Conservation (phyloP, 139 green algal species). For the Chlorella vulgaris region DNA sequence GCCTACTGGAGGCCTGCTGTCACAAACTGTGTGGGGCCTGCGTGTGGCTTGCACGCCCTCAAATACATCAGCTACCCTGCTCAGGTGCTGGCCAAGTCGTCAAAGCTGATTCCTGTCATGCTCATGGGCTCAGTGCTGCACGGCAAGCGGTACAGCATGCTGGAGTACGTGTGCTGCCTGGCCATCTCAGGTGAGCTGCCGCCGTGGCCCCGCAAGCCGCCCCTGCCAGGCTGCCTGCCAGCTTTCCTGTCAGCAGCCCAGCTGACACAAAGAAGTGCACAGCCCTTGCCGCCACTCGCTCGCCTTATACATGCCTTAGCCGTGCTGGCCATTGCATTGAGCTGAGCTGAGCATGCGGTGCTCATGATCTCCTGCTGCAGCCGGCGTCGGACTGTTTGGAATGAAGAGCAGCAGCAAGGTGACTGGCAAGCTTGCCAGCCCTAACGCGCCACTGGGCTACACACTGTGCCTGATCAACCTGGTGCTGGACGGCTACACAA, state of each 20-base stretch:
- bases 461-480: slow-evolving; percentile 92
- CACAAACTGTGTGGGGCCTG: slow-evolving; percentile 89
- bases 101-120: slow-evolving; percentile 98
- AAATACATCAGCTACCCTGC: slow-evolving; percentile 96
- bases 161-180: slow-evolving; percentile 90
- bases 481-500: slow-evolving; percentile 95
- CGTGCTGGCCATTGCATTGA: no score
- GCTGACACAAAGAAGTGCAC: no score
- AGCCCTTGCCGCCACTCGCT: no score
- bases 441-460: slow-evolving; percentile 92
- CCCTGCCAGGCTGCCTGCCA: not conserved
- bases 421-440: slow-evolving; percentile 70
- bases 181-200: slow-evolving; percentile 69
- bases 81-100: slow-evolving; percentile 96
- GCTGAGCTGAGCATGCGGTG: no score
- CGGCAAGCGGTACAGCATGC: slow-evolving; percentile 74
- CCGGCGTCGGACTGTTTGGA: slow-evolving; percentile 83
- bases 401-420: slow-evolving; percentile 69
- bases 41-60: slow-evolving; percentile 87
- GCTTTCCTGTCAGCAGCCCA: no score
- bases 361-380: no score
- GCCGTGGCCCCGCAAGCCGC: not conserved
- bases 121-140: slow-evolving; percentile 89
- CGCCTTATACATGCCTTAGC: no score
- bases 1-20: slow-evolving; percentile 85